Base-by-base conservation (phyloP, 495 filamentous ascomycete species). In the Extremus antarcticus region DNA sequence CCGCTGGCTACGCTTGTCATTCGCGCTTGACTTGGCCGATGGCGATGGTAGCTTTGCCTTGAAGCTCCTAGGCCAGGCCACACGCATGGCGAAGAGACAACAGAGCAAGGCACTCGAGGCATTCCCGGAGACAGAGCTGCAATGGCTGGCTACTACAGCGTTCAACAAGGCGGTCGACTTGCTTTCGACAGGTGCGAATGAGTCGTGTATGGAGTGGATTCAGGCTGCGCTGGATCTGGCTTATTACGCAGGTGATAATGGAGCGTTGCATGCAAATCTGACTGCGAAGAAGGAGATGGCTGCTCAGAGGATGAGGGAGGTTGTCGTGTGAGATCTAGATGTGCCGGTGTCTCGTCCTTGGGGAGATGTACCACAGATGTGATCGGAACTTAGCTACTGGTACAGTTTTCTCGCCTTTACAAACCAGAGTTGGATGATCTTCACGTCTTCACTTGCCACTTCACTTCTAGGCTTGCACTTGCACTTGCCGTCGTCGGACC, bases 161-260 rank as follows among this genome's bases (percentile, higher is more conserved):
- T 95, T 92, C 72, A 94, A 94, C 58, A 79, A 76, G 41, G 83
- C 83, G 0, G 76, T 90, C 20, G 87, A 92, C 56, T 79, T 83
- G 43, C 90, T 86, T 56, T 70, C 78, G 15, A 64, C 60, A 2
- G 70, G 70, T 0, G 74, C 82, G 47, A 77, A 82, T 50, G 75
- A 72, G 15, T n/a, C 8, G 2, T 47, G 41, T 40, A 20, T 13
- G n/a, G 25, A n/a, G n/a, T 62, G 59, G 59, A 51, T 55, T 32
- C 45, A 50, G 2, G 59, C 39, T 1, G 59, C 59, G 51, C 17
- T 62, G 55, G 59, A 55, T 23, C 23, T 62, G 55, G 59, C 59
- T 38, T 21, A 51, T 20, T 62, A 50, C 51, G 50, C 55, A 1
- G 55, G 32, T 1, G 59, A 62, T 23, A 48, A 54, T 51, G 59